These are phyloP conservation scores for Plenodomus lindquistii DNA, from an alignment of 2,329 filamentous ascomycete genomes.

Conservation along the genomic window DNA sequence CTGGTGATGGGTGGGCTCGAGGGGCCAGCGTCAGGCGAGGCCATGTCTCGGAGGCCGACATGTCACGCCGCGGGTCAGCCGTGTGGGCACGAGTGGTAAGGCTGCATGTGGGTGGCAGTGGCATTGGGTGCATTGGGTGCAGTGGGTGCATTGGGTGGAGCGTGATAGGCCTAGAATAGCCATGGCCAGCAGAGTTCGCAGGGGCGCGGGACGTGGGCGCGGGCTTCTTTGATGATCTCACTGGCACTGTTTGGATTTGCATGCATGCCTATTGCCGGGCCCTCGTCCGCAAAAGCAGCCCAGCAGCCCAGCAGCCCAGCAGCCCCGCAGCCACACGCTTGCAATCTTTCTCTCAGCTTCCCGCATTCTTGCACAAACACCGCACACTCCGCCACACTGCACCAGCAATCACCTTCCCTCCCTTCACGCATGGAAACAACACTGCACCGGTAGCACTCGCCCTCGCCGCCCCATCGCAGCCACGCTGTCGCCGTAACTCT, in stretches of 20 bases:
- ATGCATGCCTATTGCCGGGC: constrained; percentile 13
- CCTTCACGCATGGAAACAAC: not conserved
- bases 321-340: constrained; percentile 16
- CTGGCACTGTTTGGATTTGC: too few relatives aligned
- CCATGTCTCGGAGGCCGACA: constrained; percentile 13
- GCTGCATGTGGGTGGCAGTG: too few relatives aligned
- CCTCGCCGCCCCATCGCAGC: not conserved
- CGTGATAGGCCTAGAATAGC: constrained; percentile 16
- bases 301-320: too few relatives aligned
- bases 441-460: not conserved
- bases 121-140: too few relatives aligned
- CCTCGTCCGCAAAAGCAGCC: constrained; percentile 17
- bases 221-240: constrained; percentile 24
- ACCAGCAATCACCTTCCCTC: not conserved
- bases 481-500: constrained; percentile 10
- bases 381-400: not conserved
- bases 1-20: constrained; percentile 7
- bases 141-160: constrained; percentile 10
- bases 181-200: not conserved
- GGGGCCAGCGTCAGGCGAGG: constrained; percentile 4
- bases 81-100: constrained; percentile 2
- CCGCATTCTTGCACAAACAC: constrained; percentile 3
- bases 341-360: constrained; percentile 13
- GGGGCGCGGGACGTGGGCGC: constrained; percentile 3
- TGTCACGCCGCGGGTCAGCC: constrained; percentile 9